phyloP scores from a whole-genome alignment of 2,329 filamentous ascomycete genomes.

The Claviceps cyperi region DNA sequence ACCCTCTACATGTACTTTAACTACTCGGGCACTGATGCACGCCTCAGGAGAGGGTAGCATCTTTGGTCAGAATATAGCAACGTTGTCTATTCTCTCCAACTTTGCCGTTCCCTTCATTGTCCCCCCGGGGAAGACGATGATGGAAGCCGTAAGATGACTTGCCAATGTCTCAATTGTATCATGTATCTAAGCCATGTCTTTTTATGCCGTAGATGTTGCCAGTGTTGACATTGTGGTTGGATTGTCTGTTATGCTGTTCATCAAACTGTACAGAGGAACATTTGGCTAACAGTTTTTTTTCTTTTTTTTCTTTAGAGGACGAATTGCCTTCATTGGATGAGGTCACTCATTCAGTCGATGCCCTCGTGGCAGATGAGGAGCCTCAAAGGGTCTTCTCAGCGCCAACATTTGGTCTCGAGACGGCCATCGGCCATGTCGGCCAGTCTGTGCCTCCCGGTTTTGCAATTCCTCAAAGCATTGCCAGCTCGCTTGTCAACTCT shows the following conservation, averaged over 20 bases:
- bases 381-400: constrained; percentile 8
- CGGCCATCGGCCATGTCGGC: constrained; percentile 8
- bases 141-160: constrained; percentile 41
- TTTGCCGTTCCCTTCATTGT: constrained; percentile 20
- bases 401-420: neutral
- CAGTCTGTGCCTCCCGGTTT: constrained; percentile 20
- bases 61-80: constrained; percentile 29
- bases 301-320: constrained; percentile 39
- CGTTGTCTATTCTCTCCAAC: constrained; percentile 23
- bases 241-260: constrained; percentile 17
- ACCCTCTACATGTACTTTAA: constrained; percentile 50
- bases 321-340: constrained; percentile 46
- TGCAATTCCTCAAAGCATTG: constrained; percentile 8
- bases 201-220: constrained; percentile 4
- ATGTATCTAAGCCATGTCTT: constrained; percentile 6
- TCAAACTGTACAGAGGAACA: constrained; percentile 12
- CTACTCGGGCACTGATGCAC: constrained; percentile 19
- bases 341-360: constrained; percentile 49
- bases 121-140: constrained; percentile 46
- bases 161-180: constrained; percentile 5
- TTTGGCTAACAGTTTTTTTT: constrained; percentile 24
- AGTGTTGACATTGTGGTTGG: constrained; percentile 9
- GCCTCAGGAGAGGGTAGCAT: constrained; percentile 18
- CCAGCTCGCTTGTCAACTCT: constrained; percentile 2
- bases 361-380: constrained; percentile 48